These are phyloP conservation scores for Cephalotrichum gorgonifer DNA, from an alignment of 2,329 filamentous ascomycete species.

Conservation along the genomic window DNA sequence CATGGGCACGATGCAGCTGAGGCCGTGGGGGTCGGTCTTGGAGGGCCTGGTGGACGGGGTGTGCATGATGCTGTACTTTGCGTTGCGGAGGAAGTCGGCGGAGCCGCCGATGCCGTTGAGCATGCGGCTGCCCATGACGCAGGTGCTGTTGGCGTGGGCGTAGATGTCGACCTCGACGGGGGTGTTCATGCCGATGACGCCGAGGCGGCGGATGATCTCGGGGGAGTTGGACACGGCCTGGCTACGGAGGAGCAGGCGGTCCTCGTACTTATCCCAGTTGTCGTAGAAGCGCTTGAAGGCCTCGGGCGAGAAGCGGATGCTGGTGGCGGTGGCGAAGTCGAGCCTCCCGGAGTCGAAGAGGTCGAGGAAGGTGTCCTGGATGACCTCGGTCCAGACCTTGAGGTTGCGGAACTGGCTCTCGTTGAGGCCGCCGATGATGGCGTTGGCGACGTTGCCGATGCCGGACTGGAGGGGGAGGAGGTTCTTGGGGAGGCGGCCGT, in stretches of 20 bases:
- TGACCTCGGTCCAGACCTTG: slow-evolving; percentile 87
- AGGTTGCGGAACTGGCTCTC: slow-evolving; percentile 78
- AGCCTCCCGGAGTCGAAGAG: slow-evolving; percentile 82
- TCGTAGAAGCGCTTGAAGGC: slow-evolving; percentile 88
- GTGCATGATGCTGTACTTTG: slow-evolving; percentile 91
- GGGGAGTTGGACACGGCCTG: slow-evolving; percentile 84
- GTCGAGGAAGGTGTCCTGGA: slow-evolving; percentile 88
- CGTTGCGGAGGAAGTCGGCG: slow-evolving; percentile 67
- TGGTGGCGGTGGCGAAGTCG: slow-evolving; percentile 83
- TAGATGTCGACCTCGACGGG: slow-evolving; percentile 92
- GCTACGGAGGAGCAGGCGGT: slow-evolving; percentile 76
- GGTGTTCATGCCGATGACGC: slow-evolving; percentile 91
- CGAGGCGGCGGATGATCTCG: slow-evolving; percentile 79
- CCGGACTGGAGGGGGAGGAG: slow-evolving; percentile 77
- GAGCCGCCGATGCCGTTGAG: slow-evolving; percentile 75
- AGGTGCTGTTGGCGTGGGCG: slow-evolving; percentile 84
- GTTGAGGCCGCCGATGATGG: slow-evolving; percentile 74
- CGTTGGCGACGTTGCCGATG: slow-evolving; percentile 90
- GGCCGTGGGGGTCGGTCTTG: slow-evolving; percentile 73
- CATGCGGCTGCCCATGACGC: slow-evolving; percentile 82
- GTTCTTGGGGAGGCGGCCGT: slow-evolving; percentile 65
- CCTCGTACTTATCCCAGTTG: slow-evolving; percentile 68
- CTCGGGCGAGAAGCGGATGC: slow-evolving; percentile 81
- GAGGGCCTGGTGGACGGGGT: slow-evolving; percentile 71
- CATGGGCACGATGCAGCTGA: slow-evolving; percentile 88